Conservation (phyloP, 78 protist species). For the Acrasis kona region DNA sequence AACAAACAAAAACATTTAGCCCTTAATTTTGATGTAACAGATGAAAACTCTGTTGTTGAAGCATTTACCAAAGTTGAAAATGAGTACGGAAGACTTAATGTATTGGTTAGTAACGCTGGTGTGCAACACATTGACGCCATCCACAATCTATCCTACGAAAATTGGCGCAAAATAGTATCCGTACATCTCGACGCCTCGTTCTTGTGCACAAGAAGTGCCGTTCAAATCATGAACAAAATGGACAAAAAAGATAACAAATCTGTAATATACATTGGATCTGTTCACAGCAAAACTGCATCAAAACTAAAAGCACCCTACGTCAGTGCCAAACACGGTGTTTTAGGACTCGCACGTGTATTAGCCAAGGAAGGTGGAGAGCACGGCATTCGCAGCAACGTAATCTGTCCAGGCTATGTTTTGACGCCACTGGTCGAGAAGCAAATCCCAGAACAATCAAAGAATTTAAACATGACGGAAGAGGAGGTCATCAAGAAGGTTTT, state of each 20-base stretch:
- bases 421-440: constrained; percentile 45
- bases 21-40: neutral
- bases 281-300: constrained; percentile 51
- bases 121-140: constrained; percentile 2
- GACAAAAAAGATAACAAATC: constrained; percentile 15
- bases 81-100: neutral
- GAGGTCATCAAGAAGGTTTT: constrained; percentile 32
- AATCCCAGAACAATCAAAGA: constrained; percentile 51
- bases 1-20: too few species aligned
- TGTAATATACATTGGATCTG: constrained; percentile 55
- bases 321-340: constrained; percentile 57
- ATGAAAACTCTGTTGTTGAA: neutral
- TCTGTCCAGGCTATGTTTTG: constrained; percentile 59
- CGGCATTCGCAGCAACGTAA: constrained; percentile 42
- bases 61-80: neutral
- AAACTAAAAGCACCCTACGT: constrained; percentile 50
- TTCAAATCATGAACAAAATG: constrained; percentile 10
- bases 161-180: constrained; percentile 45
- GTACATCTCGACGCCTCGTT: constrained; percentile 65
- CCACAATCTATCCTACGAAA: constrained; percentile 5
- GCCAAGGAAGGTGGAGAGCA: constrained; percentile 60
- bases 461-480: constrained; percentile 42
- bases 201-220: constrained; percentile 36
- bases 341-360: constrained; percentile 41
- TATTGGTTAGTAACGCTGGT: constrained; percentile 1